Evolutionary conservation across 441 rosid genomes (phyloP).

Genomic region (Bruguiera hainesii): DNA sequence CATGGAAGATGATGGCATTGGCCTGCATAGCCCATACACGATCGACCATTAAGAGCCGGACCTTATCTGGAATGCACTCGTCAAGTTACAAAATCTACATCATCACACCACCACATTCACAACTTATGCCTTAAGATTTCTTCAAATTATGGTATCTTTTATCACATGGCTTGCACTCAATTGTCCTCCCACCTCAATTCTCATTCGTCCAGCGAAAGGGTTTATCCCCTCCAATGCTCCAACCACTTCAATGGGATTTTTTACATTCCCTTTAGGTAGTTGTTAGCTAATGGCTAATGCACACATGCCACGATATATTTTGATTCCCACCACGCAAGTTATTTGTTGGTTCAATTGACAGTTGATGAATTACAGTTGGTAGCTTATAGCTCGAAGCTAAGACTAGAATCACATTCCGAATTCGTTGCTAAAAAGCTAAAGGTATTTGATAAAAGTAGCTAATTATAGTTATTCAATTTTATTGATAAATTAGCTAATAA

Average conservation of each 20-base stretch:
- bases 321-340: constrained; percentile 1
- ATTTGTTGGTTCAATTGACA: no score
- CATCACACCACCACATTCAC: background rate
- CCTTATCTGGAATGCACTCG: constrained; percentile 17
- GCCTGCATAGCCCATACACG: no score
- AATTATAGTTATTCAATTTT: no score
- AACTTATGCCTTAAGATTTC: background rate
- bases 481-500: no score
- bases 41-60: background rate
- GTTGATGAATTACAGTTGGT: no score
- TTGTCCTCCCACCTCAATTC: constrained; percentile 8
- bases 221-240: background rate
- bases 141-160: background rate
- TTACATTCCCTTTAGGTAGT: background rate
- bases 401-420: no score
- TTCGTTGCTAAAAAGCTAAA: no score
- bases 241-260: constrained; percentile 3
- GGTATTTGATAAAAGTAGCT: no score
- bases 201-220: constrained; percentile 31
- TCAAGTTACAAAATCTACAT: background rate
- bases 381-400: no score
- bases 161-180: constrained; percentile 20
- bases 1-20: no score
- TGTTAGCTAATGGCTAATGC: background rate
- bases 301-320: background rate